These are phyloP conservation scores for Entomortierella beljakovae DNA, from an alignment of 192 early-diverging fungal genomes.

Conservation along the genomic window DNA sequence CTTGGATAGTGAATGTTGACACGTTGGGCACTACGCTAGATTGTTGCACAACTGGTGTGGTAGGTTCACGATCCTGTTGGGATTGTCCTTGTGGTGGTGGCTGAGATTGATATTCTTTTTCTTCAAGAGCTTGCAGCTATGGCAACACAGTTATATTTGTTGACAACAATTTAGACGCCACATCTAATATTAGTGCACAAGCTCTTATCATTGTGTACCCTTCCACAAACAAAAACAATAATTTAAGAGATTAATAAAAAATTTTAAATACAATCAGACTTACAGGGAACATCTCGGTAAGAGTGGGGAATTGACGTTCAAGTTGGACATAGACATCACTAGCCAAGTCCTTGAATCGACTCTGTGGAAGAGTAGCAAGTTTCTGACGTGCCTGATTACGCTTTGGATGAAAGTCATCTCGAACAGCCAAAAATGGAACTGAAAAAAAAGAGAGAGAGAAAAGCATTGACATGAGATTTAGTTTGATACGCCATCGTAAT, in stretches of 20 bases:
- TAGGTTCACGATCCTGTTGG: slow-evolving; percentile 33
- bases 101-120: slow-evolving; percentile 33
- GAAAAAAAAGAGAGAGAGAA: background rate
- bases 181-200: background rate
- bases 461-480: background rate
- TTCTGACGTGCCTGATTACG: slow-evolving; percentile 98
- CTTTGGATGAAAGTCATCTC: slow-evolving; percentile 93
- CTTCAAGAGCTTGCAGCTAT: slow-evolving; percentile 44
- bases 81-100: slow-evolving; percentile 11
- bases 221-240: background rate
- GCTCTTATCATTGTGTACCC: no score
- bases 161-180: no score
- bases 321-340: slow-evolving; percentile 89
- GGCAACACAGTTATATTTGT: background rate
- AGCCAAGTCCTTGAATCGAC: slow-evolving; percentile 93
- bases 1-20: slow-evolving; percentile 50
- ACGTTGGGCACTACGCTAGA: slow-evolving; percentile 49
- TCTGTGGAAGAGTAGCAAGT: slow-evolving; percentile 87
- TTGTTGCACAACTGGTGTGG: slow-evolving; percentile 42
- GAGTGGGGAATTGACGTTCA: slow-evolving; percentile 69
- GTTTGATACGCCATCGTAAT: no score
- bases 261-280: no score
- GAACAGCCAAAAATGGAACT: slow-evolving; percentile 86
- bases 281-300: slow-evolving; percentile 56
- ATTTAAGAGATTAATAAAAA: background rate